Conservation (phyloP, 2,329 filamentous ascomycete species). For the Pyrenophora graminea region DNA sequence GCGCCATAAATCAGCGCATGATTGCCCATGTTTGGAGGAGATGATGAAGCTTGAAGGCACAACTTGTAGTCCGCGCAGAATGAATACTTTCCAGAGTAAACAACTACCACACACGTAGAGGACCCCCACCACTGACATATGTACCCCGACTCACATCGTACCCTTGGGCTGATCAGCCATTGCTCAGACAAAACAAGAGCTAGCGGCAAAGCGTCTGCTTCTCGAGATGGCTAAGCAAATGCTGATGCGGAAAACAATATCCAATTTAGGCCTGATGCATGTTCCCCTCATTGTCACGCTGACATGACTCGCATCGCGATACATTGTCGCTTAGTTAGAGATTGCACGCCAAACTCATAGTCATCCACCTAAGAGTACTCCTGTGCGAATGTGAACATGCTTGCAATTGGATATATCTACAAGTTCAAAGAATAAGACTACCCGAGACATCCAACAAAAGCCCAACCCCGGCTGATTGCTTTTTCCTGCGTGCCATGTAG, state of each 20-base stretch:
- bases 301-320: slow-evolving; percentile 29
- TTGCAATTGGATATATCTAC: slow-evolving; percentile 17
- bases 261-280: slow-evolving; percentile 22
- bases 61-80: background rate
- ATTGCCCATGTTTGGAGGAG: slow-evolving; percentile 26
- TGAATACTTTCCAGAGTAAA: background rate
- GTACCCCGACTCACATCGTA: background rate
- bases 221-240: background rate
- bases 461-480: too few relatives aligned
- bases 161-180: background rate
- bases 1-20: slow-evolving; percentile 49
- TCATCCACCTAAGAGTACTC: too few relatives aligned
- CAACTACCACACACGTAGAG: background rate
- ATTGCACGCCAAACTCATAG: too few relatives aligned
- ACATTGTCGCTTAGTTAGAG: background rate
- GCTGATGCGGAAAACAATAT: slow-evolving; percentile 35
- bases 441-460: background rate
- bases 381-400: background rate
- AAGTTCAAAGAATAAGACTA: slow-evolving; percentile 8
- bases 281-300: slow-evolving; percentile 24
- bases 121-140: background rate
- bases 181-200: background rate
- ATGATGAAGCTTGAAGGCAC: background rate
- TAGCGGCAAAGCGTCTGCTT: slow-evolving; percentile 3
- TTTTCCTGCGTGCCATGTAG: background rate